Evolutionary conservation across 2,329 filamentous ascomycete genomes (phyloP).

Genomic region (Lachnellula willkommii): DNA sequence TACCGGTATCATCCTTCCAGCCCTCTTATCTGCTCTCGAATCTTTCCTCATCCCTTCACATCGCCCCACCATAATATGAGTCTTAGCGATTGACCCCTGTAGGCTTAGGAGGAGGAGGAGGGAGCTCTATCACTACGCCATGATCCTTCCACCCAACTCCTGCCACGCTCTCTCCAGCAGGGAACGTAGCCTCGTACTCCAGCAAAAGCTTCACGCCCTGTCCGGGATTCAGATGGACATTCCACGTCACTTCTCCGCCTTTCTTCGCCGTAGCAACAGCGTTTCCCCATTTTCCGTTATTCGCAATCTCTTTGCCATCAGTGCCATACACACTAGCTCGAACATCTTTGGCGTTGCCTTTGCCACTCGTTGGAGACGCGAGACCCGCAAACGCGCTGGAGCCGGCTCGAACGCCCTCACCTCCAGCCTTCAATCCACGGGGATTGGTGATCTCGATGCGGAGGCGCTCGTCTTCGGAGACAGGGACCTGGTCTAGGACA

Average conservation of each 20-base stretch:
- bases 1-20: too few relatives aligned
- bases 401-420: conserved; percentile 36
- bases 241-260: conserved; percentile 54
- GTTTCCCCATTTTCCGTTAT: conserved; percentile 44
- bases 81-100: too few relatives aligned
- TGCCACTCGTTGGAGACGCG: conserved; percentile 4
- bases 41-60: too few relatives aligned
- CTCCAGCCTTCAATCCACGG: conserved; percentile 39
- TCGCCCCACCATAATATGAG: too few relatives aligned
- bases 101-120: too few relatives aligned
- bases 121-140: too few relatives aligned
- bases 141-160: conserved; percentile 3
- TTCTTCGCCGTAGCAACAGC: conserved; percentile 50
- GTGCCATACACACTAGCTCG: conserved; percentile 20
- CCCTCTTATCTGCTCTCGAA: too few relatives aligned
- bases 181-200: conserved; percentile 57
- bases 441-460: conserved; percentile 47
- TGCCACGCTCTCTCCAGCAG: conserved; percentile 42
- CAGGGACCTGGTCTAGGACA: conserved; percentile 55
- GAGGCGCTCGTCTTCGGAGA: conserved; percentile 56
- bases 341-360: conserved; percentile 15
- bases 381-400: conserved; percentile 7
- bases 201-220: conserved; percentile 51
- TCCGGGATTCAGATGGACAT: conserved; percentile 52
- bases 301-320: conserved; percentile 28